Evolutionary conservation across 139 green algal species (phyloP), one percentile per base, ranked within the genome.

Genomic region (Edaphochlamys debaryana): DNA sequence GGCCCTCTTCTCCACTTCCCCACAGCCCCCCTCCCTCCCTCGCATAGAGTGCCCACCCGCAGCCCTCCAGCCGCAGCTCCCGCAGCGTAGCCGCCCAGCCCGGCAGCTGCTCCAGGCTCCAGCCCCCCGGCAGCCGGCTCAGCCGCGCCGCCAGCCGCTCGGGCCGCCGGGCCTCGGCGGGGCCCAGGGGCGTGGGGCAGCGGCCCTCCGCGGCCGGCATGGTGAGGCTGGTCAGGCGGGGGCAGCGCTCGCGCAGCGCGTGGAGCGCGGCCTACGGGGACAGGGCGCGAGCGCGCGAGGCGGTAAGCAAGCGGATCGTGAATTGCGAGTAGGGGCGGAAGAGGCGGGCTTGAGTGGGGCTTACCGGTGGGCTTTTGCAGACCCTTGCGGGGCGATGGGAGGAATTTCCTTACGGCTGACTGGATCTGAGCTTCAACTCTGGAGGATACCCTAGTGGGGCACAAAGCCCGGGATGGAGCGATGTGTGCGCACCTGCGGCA

Each of bases 31-130:
- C 19, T 29, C 13, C 52, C 19, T 15, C 15, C 19, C 52, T 4
- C 19, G 17, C 13, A 27, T 27, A 62, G 17, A 20, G 19, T 25
- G 52, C 52, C 34, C 34, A 79, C 72, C 72, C 72, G 72, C 72
- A 79, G 11, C 68, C 36, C 54, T 23, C 19, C 36, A 79, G 72
- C 36, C 72, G 23, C 36, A 79, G 54, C 54, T 38, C 42, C 54
- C 36, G 52, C 13, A 79, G 72, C 2, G 19, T n/a, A n/a, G n/a
- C n/a, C n/a, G n/a, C n/a, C n/a, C n/a, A 37, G 23, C 7, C 20
- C 36, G 72, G 72, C 52, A 79, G 56, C 56, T 79, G 72, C 72
- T 79, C 52, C 72, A 79, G 72, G 22, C 52, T 29, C 72, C 72
- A 79, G 5, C 52, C 72, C 23, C 72, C 72, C 36, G 72, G 42